Base-by-base conservation (phyloP, 164 flowering plant genomes). In the Nymphaea colorata region DNA sequence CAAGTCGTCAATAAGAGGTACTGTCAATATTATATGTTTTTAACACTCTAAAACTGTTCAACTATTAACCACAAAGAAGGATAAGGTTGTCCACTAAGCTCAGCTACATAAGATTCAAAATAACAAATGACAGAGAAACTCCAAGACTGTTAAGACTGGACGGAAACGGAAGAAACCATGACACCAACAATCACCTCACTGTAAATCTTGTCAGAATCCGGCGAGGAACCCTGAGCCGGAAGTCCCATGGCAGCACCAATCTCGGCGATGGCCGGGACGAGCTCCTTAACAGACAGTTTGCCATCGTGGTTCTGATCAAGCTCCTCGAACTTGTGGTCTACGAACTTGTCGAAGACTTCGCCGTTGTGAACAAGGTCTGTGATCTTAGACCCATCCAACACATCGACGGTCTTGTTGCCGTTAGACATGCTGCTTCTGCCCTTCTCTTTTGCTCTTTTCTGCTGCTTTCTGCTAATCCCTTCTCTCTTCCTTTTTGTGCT, bases 351-450 rank as follows among this genome's bases (percentile, higher is more conserved):
- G 61, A 93, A 93, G 65, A 84, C 91, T 71, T 84, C 68, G 72
- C 88, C 76, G 77, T 88, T 86, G 77, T 67, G 93, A 83, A 94
- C 98, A 83, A 91, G 80, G 86, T 86, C 77, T 85, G 82, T 91
- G 80, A 91, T 87, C 69, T 85, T 85, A 7, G 96, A 86, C 73
- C 97, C 96, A 72, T 94, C 96, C 78, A 94, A 51, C 64, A 89
- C 90, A 84, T 87, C 75, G 41, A 68, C 78, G 3, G 66, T 69
- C 44, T 42, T 75, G 6, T 71, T 75, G 66, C 71, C 78, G 65
- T 65, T 73, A 79, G 59, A 65, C 12, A 18, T 41, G 43, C 8
- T 61, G 47, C 55, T 67, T 8, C 68, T 66, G 15, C 59, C 69
- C 69, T 64, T 64, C 15, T 41, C 42, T 62, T 42, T 55, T 15